Evolutionary conservation across 1,139 yeast genomes (phyloP), one percentile per base, ranked within the genome.

Genomic region (Dujonia santamariae): DNA sequence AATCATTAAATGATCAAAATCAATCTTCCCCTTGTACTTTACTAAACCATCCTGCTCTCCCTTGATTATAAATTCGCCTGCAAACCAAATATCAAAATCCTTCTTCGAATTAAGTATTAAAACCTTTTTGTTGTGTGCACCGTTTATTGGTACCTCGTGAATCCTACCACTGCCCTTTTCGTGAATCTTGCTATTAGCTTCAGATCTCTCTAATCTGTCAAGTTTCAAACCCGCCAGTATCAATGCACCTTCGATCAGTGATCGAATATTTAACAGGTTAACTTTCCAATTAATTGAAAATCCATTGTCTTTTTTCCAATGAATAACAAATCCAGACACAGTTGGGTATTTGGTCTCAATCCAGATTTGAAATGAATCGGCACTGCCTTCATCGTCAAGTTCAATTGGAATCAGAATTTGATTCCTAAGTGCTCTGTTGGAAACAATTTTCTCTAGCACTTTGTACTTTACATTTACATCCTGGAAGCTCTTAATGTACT

Each of bases 1-100:
- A 26, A 63, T 54, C 35, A 48, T 44, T 26, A 57, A 38, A 37
- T 64, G 70, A 40, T 57, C 56, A 31, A 55, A 51, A 38, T 64
- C 70, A 23, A 64, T 45, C n/a, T 42, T 37, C 0, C 68, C 71
- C n/a, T 38, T 34, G 42, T 61, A 64, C 4, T 29, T 20, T 6
- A 59, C 38, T 1, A 15, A n/a, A 4, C 20, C 32, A 12, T 18
- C 18, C 7, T 28, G 13, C 16, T 21, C 23, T 19, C 13, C 15
- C 19, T 34, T 38, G 4, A 61, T 45, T 15, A 39, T 35, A 22
- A 53, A 45, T 16, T 45, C 41, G 2, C 69, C 68, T 7, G 45
- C 27, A 35, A 59, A 61, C 4, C 41, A 36, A 4, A 64, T 43
- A 4, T 38, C 37, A 40, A 57, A 63, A 34, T 54, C 54, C 27